Conservation (phyloP, 2,329 filamentous ascomycete species). For the Fusarium sp. region DNA sequence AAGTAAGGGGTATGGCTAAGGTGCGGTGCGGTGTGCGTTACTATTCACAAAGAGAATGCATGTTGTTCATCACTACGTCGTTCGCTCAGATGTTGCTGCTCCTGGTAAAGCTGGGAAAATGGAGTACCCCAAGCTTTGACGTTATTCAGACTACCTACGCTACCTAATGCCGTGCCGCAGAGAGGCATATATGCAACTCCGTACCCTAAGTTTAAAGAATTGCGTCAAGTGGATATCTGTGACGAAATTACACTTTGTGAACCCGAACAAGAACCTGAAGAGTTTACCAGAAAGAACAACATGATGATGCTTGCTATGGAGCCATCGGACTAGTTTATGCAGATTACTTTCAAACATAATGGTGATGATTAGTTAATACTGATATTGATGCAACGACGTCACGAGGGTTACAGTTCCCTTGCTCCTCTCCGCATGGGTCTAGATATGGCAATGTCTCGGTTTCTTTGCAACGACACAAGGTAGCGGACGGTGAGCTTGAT, state of each 20-base stretch:
- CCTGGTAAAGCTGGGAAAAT: constrained; percentile 11
- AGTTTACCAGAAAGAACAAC: neutral
- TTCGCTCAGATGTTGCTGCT: constrained; percentile 5
- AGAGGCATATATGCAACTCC: neutral
- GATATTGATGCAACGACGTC: constrained; percentile 14
- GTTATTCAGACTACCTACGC: constrained; percentile 15
- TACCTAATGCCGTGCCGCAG: constrained; percentile 2
- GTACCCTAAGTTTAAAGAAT: neutral
- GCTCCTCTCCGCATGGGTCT: neutral
- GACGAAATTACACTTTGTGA: neutral
- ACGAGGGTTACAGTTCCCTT: constrained; percentile 2
- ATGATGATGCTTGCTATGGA: neutral
- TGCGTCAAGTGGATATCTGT: constrained; percentile 20
- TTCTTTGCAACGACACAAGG: neutral
- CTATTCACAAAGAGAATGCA: neutral
- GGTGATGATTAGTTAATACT: neutral
- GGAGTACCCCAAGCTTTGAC: constrained; percentile 14
- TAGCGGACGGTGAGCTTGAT: constrained; percentile 3
- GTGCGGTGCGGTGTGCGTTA: neutral
- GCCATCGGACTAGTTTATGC: neutral
- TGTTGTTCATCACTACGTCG: neutral
- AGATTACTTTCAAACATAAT: neutral
- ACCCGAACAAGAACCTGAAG: neutral
- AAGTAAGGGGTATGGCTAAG: neutral
- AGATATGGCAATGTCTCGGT: constrained; percentile 1